A percentile compares a stretch with the other conserved stretches of the same genome.
Conservation (phyloP, 805 yeast species). For the Vanderwaltozyma verrucispora region DNA sequence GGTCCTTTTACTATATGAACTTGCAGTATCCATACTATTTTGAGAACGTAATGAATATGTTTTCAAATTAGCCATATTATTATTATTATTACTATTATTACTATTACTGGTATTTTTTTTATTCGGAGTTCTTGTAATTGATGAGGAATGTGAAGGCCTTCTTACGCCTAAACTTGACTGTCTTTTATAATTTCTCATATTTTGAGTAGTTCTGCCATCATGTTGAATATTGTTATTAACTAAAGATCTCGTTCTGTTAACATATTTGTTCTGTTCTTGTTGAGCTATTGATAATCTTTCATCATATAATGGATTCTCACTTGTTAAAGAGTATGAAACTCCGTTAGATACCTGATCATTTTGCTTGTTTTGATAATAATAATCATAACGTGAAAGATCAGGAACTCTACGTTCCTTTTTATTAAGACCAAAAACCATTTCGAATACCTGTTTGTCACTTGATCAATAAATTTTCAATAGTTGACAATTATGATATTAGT, state of each 20-base stretch:
- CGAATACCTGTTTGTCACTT: too few species aligned
- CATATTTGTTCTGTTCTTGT: background rate
- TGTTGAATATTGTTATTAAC: background rate
- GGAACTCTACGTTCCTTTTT: conserved; percentile 27
- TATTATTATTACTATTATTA: background rate
- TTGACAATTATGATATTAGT: too few species aligned
- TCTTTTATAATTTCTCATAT: too few species aligned
- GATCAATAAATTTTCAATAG: too few species aligned
- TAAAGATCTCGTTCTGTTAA: conserved; percentile 1
- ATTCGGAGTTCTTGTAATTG: background rate
- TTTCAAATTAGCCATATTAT: background rate
- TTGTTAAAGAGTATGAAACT: conserved; percentile 4
- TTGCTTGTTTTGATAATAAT: conserved; percentile 20
- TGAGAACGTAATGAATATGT: conserved; percentile 18
- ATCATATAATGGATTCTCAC: background rate
- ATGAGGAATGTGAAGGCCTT: conserved; percentile 1
- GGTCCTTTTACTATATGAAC: conserved; percentile 1
- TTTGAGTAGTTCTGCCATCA: background rate
- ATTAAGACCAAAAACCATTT: conserved; percentile 18
- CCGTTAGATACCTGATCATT: conserved; percentile 5
- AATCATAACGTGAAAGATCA: conserved; percentile 30
- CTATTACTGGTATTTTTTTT: background rate
- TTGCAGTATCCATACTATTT: conserved; percentile 2
- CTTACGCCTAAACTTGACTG: background rate
- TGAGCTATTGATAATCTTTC: background rate